Conservation (phyloP, 306 rosid genomes). For the Inga leiocalycina region DNA sequence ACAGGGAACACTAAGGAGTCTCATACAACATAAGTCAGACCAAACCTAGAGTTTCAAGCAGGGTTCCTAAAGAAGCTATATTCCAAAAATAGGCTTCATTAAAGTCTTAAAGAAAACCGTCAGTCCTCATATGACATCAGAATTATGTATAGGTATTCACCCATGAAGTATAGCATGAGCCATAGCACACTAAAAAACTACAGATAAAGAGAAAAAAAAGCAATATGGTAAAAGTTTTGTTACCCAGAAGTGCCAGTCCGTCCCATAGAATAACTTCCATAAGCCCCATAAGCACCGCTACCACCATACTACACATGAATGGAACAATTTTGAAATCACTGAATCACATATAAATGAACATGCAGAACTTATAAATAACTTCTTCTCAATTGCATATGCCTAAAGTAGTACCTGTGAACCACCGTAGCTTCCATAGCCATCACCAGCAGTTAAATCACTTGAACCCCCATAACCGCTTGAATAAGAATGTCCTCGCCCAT, state of each 20-base stretch:
- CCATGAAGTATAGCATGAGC: background rate
- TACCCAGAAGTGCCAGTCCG: slow-evolving; percentile 81
- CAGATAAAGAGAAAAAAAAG: background rate
- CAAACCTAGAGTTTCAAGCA: background rate
- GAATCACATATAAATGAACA: slow-evolving; percentile 19
- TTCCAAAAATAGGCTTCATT: background rate
- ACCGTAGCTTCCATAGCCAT: slow-evolving; percentile 79
- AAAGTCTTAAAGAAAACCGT: background rate
- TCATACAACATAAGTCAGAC: background rate
- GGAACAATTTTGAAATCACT: slow-evolving; percentile 27
- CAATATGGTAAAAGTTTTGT: background rate
- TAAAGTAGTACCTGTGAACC: slow-evolving; percentile 71
- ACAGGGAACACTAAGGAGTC: slow-evolving; percentile 2
- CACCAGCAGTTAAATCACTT: slow-evolving; percentile 66
- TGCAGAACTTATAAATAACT: slow-evolving; percentile 12
- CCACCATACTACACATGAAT: slow-evolving; percentile 66
- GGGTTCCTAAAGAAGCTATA: slow-evolving; percentile 3
- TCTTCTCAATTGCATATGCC: background rate
- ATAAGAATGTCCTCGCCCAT: slow-evolving; percentile 84
- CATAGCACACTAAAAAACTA: background rate
- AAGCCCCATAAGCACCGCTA: slow-evolving; percentile 77
- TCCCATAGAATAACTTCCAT: slow-evolving; percentile 79
- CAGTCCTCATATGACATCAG: background rate
- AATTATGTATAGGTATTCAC: background rate
- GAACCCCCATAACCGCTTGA: slow-evolving; percentile 78